Base-by-base conservation (phyloP, 805 yeast genomes). In the Kodamaea kakaduensis region DNA sequence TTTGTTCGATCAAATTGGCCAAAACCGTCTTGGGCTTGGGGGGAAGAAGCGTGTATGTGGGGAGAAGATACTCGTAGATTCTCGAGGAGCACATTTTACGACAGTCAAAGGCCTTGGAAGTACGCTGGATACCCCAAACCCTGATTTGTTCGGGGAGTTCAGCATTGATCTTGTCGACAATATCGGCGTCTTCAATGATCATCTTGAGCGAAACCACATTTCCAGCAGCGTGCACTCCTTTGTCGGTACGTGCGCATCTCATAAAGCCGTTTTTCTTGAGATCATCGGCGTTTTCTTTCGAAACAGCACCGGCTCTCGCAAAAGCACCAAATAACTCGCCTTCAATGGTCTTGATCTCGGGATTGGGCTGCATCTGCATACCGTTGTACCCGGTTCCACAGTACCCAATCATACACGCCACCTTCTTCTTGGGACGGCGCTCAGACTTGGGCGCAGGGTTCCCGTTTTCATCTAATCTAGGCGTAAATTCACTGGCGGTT, bases 141-240 rank as follows among this genome's bases (percentile, higher is more conserved):
- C 96, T 72, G 45, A 93, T 86, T 43, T 85, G 89, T 6, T 75
- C 88, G 1, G 98, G 98, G 36, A 93, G 67, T 19, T 67, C 56
- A 2, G 68, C 59, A 58, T 93, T 93, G 59, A 93, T 81, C 56
- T 80, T 84, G 30, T 71, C 69, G 27, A 82, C 71, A 34, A 87
- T 73, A 36, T 86, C 81, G 9, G 71, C 77, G 50, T 89, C 95
- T 54, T 87, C 95, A 35, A 86, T 71, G 48, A 86, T 85, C 69
- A 89, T 62, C 56, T 89, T 89, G 47, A 84, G 67, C 10, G 94
- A 82, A 28, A 90, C 75, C 15, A 88, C 87, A 56, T 89, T 89
- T 18, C 97, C 97, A 2, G 96, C 96, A 9, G 97, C 97, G 61
- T 89, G 97, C 16, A 89, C 97, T 42, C 97, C 97, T 59, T 90